Conservation (phyloP, 768 basidiomycete genomes). For the Lentinula aciculospora region DNA sequence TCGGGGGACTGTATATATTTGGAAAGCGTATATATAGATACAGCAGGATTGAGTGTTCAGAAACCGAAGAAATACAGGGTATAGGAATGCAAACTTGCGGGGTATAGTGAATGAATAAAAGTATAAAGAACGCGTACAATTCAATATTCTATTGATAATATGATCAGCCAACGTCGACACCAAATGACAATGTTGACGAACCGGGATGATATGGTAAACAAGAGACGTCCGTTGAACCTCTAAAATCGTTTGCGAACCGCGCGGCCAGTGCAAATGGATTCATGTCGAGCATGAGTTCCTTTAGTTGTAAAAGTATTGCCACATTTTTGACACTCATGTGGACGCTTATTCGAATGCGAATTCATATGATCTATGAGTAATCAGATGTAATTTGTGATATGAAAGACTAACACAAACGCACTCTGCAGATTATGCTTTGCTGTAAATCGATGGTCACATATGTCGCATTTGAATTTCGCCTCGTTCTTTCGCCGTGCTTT, state of each 20-base stretch:
- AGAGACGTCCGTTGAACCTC: neutral
- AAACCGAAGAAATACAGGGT: neutral
- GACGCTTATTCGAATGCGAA: slow-evolving; percentile 5
- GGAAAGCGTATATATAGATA: neutral
- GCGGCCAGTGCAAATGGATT: neutral
- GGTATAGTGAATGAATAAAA: neutral
- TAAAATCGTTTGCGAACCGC: slow-evolving; percentile 3
- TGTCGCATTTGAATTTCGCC: slow-evolving; percentile 1
- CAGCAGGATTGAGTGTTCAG: neutral
- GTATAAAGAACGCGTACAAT: neutral
- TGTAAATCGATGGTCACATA: slow-evolving; percentile 4
- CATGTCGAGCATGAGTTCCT: slow-evolving; percentile 4
- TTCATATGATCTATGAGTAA: slow-evolving; percentile 2
- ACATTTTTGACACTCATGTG: slow-evolving; percentile 3
- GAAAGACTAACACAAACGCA: neutral
- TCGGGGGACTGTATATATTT: neutral
- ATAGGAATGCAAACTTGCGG: neutral
- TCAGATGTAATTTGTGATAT: neutral
- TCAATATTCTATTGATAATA: neutral
- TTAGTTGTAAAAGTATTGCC: neutral
- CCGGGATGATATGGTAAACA: neutral
- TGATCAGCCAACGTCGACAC: no score
- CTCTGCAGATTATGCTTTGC: slow-evolving; percentile 6
- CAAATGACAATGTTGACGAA: neutral
- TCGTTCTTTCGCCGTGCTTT: slow-evolving; percentile 4